phyloP scores from a whole-genome alignment of 1,139 yeast genomes.

The Yamadazyma diospyri region DNA sequence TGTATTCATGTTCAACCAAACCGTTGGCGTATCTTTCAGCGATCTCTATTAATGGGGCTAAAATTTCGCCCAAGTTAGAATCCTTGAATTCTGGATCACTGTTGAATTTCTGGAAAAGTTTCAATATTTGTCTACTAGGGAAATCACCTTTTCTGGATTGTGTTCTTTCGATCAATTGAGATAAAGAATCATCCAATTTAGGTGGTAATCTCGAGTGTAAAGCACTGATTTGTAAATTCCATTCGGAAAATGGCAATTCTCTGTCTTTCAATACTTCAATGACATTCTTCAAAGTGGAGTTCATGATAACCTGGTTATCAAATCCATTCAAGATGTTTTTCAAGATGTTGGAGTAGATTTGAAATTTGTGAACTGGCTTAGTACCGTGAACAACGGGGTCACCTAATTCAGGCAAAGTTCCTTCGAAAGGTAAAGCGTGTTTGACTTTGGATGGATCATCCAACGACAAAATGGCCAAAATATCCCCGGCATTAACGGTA shows the following conservation, averaged over 20 bases:
- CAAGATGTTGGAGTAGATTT: constrained; percentile 55
- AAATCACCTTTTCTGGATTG: constrained; percentile 73
- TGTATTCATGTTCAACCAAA: constrained; percentile 76
- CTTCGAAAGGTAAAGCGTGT: constrained; percentile 94
- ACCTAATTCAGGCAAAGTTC: constrained; percentile 87
- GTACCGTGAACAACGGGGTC: constrained; percentile 79
- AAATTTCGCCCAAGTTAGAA: constrained; percentile 48
- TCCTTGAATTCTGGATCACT: constrained; percentile 48
- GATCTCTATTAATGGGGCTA: constrained; percentile 71
- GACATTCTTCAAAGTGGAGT: constrained; percentile 69
- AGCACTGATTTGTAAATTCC: constrained; percentile 84
- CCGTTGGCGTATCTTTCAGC: constrained; percentile 74
- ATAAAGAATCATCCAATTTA: constrained; percentile 66
- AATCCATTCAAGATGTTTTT: constrained; percentile 82
- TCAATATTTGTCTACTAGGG: constrained; percentile 83
- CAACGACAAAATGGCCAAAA: constrained; percentile 86
- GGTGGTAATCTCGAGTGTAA: constrained; percentile 85
- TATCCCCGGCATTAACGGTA: constrained; percentile 93
- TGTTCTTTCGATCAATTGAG: constrained; percentile 64
- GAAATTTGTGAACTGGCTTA: constrained; percentile 77
- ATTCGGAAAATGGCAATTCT: constrained; percentile 88
- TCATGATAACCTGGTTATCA: constrained; percentile 94
- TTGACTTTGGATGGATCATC: constrained; percentile 98
- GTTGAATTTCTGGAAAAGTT: constrained; percentile 53
- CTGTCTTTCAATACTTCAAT: constrained; percentile 71